These are phyloP conservation scores for Raffaelea deltoideospora DNA, from an alignment of 2,329 filamentous ascomycete genomes.

Conservation along the genomic window DNA sequence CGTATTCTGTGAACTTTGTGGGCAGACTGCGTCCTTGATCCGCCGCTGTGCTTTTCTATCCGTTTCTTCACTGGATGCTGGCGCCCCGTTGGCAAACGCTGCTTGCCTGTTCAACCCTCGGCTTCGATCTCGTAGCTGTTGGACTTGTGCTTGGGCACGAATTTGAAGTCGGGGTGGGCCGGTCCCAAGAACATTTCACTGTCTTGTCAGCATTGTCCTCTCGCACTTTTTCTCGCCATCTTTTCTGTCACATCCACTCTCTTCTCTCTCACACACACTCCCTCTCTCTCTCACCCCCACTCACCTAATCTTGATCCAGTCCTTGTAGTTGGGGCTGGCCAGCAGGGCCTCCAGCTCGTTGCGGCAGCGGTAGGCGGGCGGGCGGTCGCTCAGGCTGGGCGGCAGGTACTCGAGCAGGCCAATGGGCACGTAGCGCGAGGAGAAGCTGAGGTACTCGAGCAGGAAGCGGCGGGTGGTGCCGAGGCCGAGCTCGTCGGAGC, in stretches of 20 bases:
- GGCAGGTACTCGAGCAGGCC: conserved; percentile 80
- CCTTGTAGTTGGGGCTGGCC: conserved; percentile 79
- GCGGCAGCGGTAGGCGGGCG: conserved; percentile 68
- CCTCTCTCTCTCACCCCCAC: not conserved
- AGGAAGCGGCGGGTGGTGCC: conserved; percentile 84
- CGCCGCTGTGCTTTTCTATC: too few species aligned
- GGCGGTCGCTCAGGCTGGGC: conserved; percentile 75
- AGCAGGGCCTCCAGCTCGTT: conserved; percentile 91
- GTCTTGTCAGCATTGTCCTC: conserved; percentile 2
- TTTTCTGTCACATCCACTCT: conserved; percentile 1
- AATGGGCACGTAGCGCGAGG: conserved; percentile 79
- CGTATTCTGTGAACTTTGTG: too few species aligned
- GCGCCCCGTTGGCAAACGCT: too few species aligned
- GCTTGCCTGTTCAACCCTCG: too few species aligned
- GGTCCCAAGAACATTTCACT: conserved; percentile 98
- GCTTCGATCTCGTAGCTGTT: conserved; percentile 74
- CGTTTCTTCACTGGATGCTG: too few species aligned
- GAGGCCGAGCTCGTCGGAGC: conserved; percentile 84
- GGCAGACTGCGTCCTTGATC: too few species aligned
- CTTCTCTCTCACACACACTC: not conserved
- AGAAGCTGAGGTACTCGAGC: conserved; percentile 90
- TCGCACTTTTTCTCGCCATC: not conserved
- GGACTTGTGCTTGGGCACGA: conserved; percentile 95
- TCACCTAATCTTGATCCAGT: conserved; percentile 97
- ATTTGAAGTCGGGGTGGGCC: conserved; percentile 78